Percentiles rank a stretch among this genome's conserved stretches.
These are phyloP conservation scores for Cryptococcus floricola DNA, from an alignment of 1,284 basidiomycete genomes.

Conservation along the genomic window DNA sequence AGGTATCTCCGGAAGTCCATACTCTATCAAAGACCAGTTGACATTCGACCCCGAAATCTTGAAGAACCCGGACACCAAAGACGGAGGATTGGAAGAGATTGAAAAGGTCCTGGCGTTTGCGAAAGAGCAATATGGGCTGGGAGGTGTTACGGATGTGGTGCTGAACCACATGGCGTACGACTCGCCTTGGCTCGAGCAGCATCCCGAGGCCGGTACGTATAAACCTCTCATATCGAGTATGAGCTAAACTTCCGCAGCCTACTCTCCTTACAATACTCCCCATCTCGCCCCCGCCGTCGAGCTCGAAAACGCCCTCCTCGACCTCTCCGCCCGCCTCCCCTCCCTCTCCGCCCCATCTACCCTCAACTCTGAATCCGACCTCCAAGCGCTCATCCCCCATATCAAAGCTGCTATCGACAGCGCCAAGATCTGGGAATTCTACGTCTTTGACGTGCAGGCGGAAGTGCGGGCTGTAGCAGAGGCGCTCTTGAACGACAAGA, in stretches of 20 bases:
- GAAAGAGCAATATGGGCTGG: conserved; percentile 75
- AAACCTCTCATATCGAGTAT: neutral
- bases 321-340: conserved; percentile 66
- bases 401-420: conserved; percentile 62
- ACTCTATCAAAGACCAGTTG: conserved; percentile 82
- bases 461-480: conserved; percentile 41
- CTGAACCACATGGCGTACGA: conserved; percentile 93
- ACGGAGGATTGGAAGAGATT: conserved; percentile 53
- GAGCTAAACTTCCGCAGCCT: conserved; percentile 56
- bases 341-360: conserved; percentile 66
- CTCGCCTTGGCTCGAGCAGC: conserved; percentile 81
- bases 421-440: conserved; percentile 84
- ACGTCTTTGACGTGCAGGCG: conserved; percentile 68
- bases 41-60: conserved; percentile 74
- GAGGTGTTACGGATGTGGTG: conserved; percentile 87
- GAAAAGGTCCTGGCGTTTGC: conserved; percentile 62
- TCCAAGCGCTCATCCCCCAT: conserved; percentile 62
- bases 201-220: conserved; percentile 81
- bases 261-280: conserved; percentile 80
- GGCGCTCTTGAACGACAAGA: conserved; percentile 56
- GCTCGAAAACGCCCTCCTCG: conserved; percentile 75
- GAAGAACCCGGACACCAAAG: conserved; percentile 53
- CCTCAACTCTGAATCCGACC: conserved; percentile 63
- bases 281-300: conserved; percentile 83
- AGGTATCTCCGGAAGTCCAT: conserved; percentile 82